Evolutionary conservation across 1,284 basidiomycete genomes (phyloP).

Genomic region (Moesziomyces parantarcticus): DNA sequence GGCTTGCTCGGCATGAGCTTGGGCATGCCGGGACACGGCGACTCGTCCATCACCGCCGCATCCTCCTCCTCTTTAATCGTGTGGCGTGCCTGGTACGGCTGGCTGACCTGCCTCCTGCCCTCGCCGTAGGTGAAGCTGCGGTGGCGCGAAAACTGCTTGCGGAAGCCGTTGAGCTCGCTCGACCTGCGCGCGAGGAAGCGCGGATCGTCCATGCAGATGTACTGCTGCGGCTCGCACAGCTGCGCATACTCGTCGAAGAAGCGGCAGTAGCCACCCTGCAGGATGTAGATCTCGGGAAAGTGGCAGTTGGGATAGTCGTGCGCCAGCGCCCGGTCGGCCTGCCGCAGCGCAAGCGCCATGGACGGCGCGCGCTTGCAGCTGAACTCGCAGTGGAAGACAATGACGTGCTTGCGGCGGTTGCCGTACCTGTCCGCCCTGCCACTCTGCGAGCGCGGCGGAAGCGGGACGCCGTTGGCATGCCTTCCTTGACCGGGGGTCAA

Average conservation of each 20-base stretch:
- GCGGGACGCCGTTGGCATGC: conserved; percentile 55
- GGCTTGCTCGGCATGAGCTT: not conserved
- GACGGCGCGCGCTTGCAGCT: conserved; percentile 93
- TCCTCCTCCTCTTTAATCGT: conserved; percentile 51
- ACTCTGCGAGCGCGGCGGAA: conserved; percentile 74
- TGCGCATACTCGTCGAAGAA: conserved; percentile 79
- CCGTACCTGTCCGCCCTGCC: conserved; percentile 72
- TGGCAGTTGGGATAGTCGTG: conserved; percentile 90
- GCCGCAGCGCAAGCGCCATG: conserved; percentile 93
- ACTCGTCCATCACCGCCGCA: conserved; percentile 34
- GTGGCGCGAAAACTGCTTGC: conserved; percentile 73
- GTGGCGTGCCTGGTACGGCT: conserved; percentile 1
- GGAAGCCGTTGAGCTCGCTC: conserved; percentile 89
- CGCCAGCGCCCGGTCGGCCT: conserved; percentile 86
- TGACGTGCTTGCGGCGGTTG: conserved; percentile 77
- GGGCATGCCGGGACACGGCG: conserved; percentile 26
- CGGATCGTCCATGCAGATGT: conserved; percentile 95
- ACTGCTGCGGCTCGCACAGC: conserved; percentile 83
- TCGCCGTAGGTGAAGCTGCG: conserved; percentile 65
- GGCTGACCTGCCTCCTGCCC: conserved; percentile 16
- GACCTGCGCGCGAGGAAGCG: conserved; percentile 80
- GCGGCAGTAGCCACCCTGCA: conserved; percentile 92
- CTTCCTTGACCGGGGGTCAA: conserved; percentile 73
- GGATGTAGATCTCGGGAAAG: conserved; percentile 95
- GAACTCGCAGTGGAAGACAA: conserved; percentile 99